phyloP scores from a whole-genome alignment of 805 yeast species.

The Candida insectalens region DNA sequence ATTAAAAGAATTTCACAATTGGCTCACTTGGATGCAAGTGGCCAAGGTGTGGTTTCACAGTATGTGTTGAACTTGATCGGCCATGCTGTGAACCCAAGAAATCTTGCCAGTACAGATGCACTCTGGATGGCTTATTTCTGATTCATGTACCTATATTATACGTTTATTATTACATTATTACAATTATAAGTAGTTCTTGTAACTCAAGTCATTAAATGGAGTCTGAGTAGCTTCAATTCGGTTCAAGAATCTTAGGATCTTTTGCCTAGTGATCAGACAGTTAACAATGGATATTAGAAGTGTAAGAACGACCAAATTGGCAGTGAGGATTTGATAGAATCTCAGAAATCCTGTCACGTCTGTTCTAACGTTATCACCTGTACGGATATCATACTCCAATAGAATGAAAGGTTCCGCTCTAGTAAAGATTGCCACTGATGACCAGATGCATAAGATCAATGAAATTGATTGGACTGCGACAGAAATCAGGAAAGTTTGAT shows the following conservation, averaged over 20 bases:
- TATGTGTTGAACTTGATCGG: slow-evolving; percentile 83
- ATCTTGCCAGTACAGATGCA: slow-evolving; percentile 83
- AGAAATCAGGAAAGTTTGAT: slow-evolving; percentile 12
- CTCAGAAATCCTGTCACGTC: slow-evolving; percentile 14
- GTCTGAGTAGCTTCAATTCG: slow-evolving; percentile 14
- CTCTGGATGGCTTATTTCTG: slow-evolving; percentile 93
- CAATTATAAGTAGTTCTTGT: slow-evolving; percentile 14
- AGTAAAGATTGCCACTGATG: slow-evolving; percentile 11
- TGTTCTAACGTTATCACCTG: slow-evolving; percentile 4
- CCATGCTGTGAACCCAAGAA: slow-evolving; percentile 91
- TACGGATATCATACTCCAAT: slow-evolving; percentile 8
- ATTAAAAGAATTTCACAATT: slow-evolving; percentile 70
- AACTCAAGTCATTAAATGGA: slow-evolving; percentile 2
- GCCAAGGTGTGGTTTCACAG: slow-evolving; percentile 80
- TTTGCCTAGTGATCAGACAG: slow-evolving; percentile 14
- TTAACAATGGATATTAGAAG: slow-evolving; percentile 14
- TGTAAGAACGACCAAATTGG: slow-evolving; percentile 12
- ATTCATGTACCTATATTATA: neutral
- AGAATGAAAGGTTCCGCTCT: slow-evolving; percentile 7
- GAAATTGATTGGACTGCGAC: slow-evolving; percentile 12
- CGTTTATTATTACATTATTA: slow-evolving; percentile 2
- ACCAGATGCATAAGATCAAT: slow-evolving; percentile 13
- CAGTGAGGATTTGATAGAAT: slow-evolving; percentile 16
- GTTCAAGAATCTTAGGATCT: slow-evolving; percentile 17
- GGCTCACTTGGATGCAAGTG: slow-evolving; percentile 37